phyloP scores from a whole-genome alignment of 768 basidiomycete species.

The Tulasnella sp. region DNA sequence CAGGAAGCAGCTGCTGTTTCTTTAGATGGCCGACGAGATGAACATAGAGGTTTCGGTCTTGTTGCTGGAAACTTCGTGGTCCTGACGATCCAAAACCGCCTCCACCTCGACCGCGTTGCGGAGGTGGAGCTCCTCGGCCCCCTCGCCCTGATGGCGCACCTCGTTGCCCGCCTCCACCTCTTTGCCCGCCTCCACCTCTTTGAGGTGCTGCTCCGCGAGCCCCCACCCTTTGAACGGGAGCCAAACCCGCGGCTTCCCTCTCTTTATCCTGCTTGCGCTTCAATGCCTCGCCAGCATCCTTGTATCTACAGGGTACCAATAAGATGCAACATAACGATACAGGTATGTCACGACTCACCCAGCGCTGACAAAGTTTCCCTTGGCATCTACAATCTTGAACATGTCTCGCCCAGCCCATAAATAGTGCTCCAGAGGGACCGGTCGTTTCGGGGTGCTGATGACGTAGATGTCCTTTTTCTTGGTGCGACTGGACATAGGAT shows the following conservation, averaged over 20 bases:
- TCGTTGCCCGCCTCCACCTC: constrained; percentile 39
- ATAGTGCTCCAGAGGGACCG: constrained; percentile 95
- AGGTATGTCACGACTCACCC: constrained; percentile 47
- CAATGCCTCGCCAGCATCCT: constrained; percentile 80
- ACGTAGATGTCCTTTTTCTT: constrained; percentile 99
- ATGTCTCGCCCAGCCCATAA: constrained; percentile 89
- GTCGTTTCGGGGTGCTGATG: constrained; percentile 91
- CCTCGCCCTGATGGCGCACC: constrained; percentile 43
- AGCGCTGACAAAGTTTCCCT: constrained; percentile 58
- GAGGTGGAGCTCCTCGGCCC: constrained; percentile 37
- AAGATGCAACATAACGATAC: not conserved
- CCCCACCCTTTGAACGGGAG: constrained; percentile 76
- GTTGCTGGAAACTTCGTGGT: constrained; percentile 48
- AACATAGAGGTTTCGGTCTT: constrained; percentile 89
- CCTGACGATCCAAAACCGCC: constrained; percentile 30
- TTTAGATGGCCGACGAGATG: constrained; percentile 80
- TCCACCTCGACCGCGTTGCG: constrained; percentile 43
- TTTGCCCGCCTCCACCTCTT: constrained; percentile 41
- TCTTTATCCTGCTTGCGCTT: constrained; percentile 97
- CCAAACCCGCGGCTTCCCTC: constrained; percentile 86
- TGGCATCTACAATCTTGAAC: constrained; percentile 85
- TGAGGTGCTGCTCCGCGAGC: constrained; percentile 60
- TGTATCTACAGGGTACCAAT: constrained; percentile 49
- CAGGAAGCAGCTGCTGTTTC: constrained; percentile 81
- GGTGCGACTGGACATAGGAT: constrained; percentile 56